A percentile compares a stretch with the other conserved stretches of the same genome.
Evolutionary conservation across 805 yeast genomes (phyloP).

Genomic region (Pichia rugopelliculosa): DNA sequence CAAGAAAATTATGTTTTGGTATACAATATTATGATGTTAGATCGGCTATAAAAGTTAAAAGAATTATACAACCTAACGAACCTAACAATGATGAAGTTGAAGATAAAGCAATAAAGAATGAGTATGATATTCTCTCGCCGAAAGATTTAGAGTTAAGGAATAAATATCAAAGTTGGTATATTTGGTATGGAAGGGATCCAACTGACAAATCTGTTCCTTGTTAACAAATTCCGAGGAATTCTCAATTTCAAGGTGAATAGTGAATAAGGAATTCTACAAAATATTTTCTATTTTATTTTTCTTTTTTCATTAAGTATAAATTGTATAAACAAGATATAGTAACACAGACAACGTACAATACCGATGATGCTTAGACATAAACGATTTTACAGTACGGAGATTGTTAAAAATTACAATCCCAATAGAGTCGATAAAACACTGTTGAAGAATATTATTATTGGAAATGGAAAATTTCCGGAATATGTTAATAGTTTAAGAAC

Average conservation of each 20-base stretch:
- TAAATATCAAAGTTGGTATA: constrained; percentile 53
- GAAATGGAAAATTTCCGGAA: not conserved
- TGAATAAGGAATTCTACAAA: no score
- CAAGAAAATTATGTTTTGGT: constrained; percentile 54
- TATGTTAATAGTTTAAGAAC: constrained; percentile 5
- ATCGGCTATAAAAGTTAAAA: constrained; percentile 54
- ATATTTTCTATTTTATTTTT: no score
- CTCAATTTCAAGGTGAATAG: no score
- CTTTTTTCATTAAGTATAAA: not conserved
- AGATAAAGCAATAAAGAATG: not conserved
- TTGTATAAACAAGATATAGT: not conserved
- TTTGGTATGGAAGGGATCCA: constrained; percentile 62
- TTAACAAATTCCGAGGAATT: constrained; percentile 20
- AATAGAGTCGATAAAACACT: not conserved
- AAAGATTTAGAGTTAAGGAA: not conserved
- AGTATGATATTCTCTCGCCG: not conserved
- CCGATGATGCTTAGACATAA: not conserved
- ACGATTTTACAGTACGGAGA: not conserved
- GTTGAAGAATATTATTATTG: not conserved
- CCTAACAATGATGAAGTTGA: not conserved
- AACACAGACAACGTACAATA: not conserved
- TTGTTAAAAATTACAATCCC: not conserved
- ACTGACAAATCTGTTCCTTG: constrained; percentile 43
- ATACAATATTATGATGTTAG: constrained; percentile 52
- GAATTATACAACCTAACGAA: constrained; percentile 27